phyloP scores from a whole-genome alignment of 2,329 filamentous ascomycete species.

The Aspergillus uvarum region DNA sequence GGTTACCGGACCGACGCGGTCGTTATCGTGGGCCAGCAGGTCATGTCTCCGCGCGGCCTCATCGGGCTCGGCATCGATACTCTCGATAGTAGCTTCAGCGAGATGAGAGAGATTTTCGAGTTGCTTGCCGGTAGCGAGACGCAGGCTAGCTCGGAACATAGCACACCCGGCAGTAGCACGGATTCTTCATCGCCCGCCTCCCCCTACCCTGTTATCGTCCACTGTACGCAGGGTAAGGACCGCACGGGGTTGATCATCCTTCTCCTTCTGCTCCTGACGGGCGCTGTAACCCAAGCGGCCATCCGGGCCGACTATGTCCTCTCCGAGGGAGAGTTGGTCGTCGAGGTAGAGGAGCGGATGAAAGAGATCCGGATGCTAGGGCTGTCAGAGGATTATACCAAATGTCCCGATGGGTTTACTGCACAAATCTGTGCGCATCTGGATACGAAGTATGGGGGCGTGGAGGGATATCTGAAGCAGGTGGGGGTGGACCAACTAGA shows the following conservation, averaged over 20 bases:
- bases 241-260: slow-evolving; percentile 72
- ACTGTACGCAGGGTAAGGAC: slow-evolving; percentile 90
- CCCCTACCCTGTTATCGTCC: slow-evolving; percentile 66
- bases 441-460: slow-evolving; percentile 61
- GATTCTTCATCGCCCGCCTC: not conserved
- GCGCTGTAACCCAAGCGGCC: slow-evolving; percentile 53
- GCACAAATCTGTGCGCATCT: slow-evolving; percentile 59
- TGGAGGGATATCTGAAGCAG: slow-evolving; percentile 62
- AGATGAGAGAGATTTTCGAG: slow-evolving; percentile 69
- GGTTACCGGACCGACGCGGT: slow-evolving; percentile 71
- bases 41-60: slow-evolving; percentile 72
- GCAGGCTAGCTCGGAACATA: slow-evolving; percentile 20
- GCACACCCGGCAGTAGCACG: not conserved
- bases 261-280: slow-evolving; percentile 64
- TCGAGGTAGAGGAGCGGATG: slow-evolving; percentile 63
- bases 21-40: slow-evolving; percentile 64
- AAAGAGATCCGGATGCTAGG: slow-evolving; percentile 70
- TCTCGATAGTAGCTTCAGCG: slow-evolving; percentile 63
- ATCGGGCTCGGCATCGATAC: slow-evolving; percentile 68
- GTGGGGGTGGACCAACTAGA: slow-evolving; percentile 58
- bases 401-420: slow-evolving; percentile 66
- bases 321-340: slow-evolving; percentile 60
- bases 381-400: slow-evolving; percentile 69
- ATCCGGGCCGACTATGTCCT: slow-evolving; percentile 72
- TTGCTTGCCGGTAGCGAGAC: slow-evolving; percentile 49